These are phyloP conservation scores for Cryphonectria carpinicola DNA, from an alignment of 2,329 filamentous ascomycete genomes.

Conservation along the genomic window DNA sequence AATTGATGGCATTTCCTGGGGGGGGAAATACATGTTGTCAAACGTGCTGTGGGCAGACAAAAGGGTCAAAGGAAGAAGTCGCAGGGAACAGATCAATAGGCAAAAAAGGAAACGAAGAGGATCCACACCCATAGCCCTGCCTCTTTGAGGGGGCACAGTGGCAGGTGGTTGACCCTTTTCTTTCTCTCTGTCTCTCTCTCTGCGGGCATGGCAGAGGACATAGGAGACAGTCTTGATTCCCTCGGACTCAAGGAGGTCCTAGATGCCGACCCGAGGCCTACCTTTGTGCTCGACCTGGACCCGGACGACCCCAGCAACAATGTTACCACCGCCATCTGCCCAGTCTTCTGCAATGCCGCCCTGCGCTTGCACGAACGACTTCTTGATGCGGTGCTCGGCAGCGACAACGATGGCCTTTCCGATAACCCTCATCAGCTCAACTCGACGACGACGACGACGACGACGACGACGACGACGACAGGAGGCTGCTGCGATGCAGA, in stretches of 20 bases:
- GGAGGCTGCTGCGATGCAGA: not conserved
- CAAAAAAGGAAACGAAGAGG: not conserved
- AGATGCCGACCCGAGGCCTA: slow-evolving; percentile 43
- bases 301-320: slow-evolving; percentile 36
- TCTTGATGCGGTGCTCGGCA: slow-evolving; percentile 35
- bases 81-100: not conserved
- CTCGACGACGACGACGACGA: not conserved
- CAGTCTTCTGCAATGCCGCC: slow-evolving; percentile 43
- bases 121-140: slow-evolving; percentile 13
- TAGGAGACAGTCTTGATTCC: slow-evolving; percentile 31
- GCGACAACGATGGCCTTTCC: not conserved
- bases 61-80: not conserved
- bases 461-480: not conserved
- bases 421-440: not conserved
- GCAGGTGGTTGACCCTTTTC: not conserved
- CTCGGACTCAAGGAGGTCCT: slow-evolving; percentile 38
- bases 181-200: not conserved
- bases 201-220: slow-evolving; percentile 19
- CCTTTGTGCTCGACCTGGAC: slow-evolving; percentile 44
- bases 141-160: slow-evolving; percentile 19
- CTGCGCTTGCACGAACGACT: slow-evolving; percentile 41
- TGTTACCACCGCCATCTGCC: slow-evolving; percentile 33
- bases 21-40: not conserved
- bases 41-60: not conserved
- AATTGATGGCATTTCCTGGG: not conserved